Evolutionary conservation across 495 filamentous ascomycete genomes (phyloP).

Genomic region (Xylaria castorea): DNA sequence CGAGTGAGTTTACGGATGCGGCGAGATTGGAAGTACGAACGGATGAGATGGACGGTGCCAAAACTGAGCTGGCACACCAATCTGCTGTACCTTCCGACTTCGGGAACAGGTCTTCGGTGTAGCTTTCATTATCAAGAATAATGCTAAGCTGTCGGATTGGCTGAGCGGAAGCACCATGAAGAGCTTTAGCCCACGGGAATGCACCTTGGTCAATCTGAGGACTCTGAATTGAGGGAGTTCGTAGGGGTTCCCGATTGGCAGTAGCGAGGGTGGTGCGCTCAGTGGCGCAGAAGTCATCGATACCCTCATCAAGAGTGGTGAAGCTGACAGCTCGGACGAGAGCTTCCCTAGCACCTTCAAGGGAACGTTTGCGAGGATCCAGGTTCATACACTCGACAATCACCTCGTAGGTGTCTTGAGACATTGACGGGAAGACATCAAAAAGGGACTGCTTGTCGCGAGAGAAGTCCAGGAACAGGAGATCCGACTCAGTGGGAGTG

Average conservation of each 20-base stretch:
- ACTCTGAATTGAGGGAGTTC: constrained; percentile 93
- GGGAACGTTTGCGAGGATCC: constrained; percentile 87
- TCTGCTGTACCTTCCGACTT: constrained; percentile 75
- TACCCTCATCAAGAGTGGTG: constrained; percentile 81
- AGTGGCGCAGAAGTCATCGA: constrained; percentile 94
- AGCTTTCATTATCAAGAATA: constrained; percentile 77
- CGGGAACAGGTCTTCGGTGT: constrained; percentile 89
- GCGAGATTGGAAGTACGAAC: constrained; percentile 77
- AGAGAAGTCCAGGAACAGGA: constrained; percentile 89
- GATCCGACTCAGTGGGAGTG: constrained; percentile 82
- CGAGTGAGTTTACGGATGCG: constrained; percentile 68
- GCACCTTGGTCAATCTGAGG: constrained; percentile 78
- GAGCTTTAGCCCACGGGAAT: constrained; percentile 94
- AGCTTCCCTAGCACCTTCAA: constrained; percentile 75
- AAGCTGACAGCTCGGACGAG: constrained; percentile 84
- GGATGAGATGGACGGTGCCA: constrained; percentile 80
- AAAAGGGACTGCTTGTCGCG: constrained; percentile 93
- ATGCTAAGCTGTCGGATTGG: constrained; percentile 82
- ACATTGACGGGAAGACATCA: constrained; percentile 98
- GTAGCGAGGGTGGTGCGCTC: constrained; percentile 74
- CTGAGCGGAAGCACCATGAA: constrained; percentile 78
- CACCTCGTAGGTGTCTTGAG: constrained; percentile 94
- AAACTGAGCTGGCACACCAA: constrained; percentile 71
- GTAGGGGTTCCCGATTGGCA: constrained; percentile 92
- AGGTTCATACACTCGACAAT: constrained; percentile 85